Conservation (phyloP, 768 basidiomycete genomes). For the Termitomyces bulborhizus region DNA sequence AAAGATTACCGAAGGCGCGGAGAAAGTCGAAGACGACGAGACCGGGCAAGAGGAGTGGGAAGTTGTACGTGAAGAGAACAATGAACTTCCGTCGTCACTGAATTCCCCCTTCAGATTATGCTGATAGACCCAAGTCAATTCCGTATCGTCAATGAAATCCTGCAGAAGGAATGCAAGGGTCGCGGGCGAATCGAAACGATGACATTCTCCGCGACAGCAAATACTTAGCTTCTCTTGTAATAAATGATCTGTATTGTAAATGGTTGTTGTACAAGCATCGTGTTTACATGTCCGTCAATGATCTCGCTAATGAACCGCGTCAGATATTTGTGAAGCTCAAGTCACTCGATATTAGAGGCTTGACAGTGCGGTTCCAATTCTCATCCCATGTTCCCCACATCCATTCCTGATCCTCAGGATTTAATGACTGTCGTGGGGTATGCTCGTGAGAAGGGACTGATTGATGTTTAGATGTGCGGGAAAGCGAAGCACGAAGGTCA, state of each 20-base stretch:
- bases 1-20: constrained; percentile 65
- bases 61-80: constrained; percentile 49
- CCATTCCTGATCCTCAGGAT: constrained; percentile 26
- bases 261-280: constrained; percentile 7
- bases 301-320: neutral
- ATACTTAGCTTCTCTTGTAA: constrained; percentile 6
- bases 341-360: constrained; percentile 43
- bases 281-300: neutral
- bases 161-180: constrained; percentile 90
- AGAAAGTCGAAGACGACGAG: constrained; percentile 82
- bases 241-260: neutral
- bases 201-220: constrained; percentile 59
- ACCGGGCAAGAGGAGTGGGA: constrained; percentile 76
- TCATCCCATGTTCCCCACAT: constrained; percentile 79
- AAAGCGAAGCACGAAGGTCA: constrained; percentile 46
- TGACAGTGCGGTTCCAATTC: constrained; percentile 72
- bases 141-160: constrained; percentile 79
- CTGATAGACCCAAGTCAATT: constrained; percentile 93
- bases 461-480: constrained; percentile 20
- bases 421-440: constrained; percentile 14
- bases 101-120: constrained; percentile 51
- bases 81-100: neutral
- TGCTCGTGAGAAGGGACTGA: constrained; percentile 17
- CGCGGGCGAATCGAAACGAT: constrained; percentile 82
- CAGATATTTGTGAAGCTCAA: neutral